A percentile compares a stretch with the other conserved stretches of the same genome.
phyloP scores from a whole-genome alignment of 371 early-diverging fungal species.

The Apophysomyces trapeziformis region DNA sequence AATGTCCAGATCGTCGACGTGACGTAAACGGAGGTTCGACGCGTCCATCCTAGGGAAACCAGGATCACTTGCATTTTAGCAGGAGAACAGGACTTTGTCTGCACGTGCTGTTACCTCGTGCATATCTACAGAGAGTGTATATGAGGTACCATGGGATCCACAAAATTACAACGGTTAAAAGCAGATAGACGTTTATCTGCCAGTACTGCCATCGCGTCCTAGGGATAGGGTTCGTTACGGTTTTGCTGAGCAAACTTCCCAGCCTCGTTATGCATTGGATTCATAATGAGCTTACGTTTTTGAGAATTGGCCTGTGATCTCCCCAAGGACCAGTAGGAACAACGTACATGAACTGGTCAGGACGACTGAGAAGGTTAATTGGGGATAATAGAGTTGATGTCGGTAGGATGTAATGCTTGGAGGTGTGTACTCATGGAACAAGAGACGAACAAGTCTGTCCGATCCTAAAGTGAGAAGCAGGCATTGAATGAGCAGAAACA shows the following conservation, averaged over 20 bases:
- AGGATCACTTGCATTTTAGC: conserved; percentile 32
- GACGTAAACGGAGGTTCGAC: conserved; percentile 30
- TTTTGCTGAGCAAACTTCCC: too few relatives aligned
- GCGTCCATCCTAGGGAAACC: conserved; percentile 42
- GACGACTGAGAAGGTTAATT: conserved; percentile 78
- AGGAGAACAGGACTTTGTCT: too few relatives aligned
- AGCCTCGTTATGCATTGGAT: neutral
- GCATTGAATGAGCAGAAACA: conserved; percentile 13
- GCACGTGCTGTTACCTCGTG: conserved; percentile 24
- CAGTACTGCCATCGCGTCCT: conserved; percentile 79
- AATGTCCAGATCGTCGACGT: conserved; percentile 56
- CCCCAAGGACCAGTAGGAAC: conserved; percentile 84
- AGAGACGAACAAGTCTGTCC: neutral
- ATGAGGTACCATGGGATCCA: conserved; percentile 81
- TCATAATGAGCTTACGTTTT: conserved; percentile 56
- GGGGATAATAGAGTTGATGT: conserved; percentile 37
- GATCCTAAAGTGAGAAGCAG: conserved; percentile 19
- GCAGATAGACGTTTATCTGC: conserved; percentile 69
- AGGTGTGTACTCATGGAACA: conserved; percentile 13
- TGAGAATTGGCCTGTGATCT: conserved; percentile 73
- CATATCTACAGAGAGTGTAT: conserved; percentile 60
- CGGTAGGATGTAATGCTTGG: conserved; percentile 1
- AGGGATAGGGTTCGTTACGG: neutral
- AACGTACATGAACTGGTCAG: conserved; percentile 78
- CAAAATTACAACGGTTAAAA: conserved; percentile 69